These are phyloP conservation scores for Solanum boliviense DNA, from an alignment of 257 asterid species.

Conservation along the genomic window DNA sequence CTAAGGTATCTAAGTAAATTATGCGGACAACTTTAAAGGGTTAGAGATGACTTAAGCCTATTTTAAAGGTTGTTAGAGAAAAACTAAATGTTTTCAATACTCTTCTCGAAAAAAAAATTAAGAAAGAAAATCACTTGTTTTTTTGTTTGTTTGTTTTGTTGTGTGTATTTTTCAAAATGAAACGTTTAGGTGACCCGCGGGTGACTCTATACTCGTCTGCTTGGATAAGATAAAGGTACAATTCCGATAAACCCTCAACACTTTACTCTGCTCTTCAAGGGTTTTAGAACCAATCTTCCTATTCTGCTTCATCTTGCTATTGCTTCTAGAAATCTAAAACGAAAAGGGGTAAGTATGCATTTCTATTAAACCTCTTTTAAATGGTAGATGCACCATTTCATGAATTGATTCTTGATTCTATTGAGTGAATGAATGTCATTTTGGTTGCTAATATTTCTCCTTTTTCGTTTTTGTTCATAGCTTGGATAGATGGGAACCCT, in stretches of 20 bases:
- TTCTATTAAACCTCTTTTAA: neutral
- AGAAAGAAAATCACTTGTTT: too few species aligned
- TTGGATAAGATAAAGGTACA: neutral
- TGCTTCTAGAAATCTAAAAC: neutral
- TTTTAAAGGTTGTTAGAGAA: too few species aligned
- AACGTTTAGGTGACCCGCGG: neutral
- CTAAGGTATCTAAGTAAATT: too few species aligned
- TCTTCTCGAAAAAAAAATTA: too few species aligned
- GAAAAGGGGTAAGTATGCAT: neutral
- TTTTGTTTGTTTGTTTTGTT: too few species aligned
- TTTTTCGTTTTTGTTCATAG: neutral
- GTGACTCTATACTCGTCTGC: neutral
- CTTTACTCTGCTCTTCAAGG: neutral
- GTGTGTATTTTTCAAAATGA: too few species aligned
- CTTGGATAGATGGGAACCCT: neutral
- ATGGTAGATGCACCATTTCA: neutral
- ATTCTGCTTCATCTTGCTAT: neutral
- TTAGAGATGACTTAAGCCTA: too few species aligned
- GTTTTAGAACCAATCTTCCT: neutral
- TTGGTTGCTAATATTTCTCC: neutral
- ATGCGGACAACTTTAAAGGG: too few species aligned
- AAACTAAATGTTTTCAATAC: too few species aligned
- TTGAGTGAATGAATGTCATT: neutral
- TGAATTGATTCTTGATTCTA: neutral
- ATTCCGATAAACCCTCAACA: neutral